Evolutionary conservation across 257 asterid species (phyloP), one percentile per base, ranked within the genome.

Genomic region (Primulina tabacum): DNA sequence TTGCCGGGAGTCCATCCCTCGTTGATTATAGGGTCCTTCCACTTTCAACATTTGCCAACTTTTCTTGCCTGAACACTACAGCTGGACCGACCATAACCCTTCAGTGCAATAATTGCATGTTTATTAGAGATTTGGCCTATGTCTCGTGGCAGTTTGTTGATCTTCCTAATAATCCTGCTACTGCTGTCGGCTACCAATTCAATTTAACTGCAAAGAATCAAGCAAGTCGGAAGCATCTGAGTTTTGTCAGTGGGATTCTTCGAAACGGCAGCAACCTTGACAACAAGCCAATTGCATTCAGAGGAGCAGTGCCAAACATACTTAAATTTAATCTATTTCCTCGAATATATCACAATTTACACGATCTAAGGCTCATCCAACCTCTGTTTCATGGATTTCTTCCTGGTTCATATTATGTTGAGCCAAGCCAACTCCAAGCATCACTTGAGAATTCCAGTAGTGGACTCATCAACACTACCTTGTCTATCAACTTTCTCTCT

Each of bases 381-480:
- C 99, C 99, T 58, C 79, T 93, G 76, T 84, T 93, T 82, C 94
- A 89, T 72, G 97, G 86, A 79, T 93, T 93, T 73, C 82, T 93
- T 71, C 96, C 92, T 18, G 99, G 99, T 73, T 87, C 99, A 34
- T 87, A 78, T 69, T 85, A 81, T 76, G 78, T 77, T 67, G 96
- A 87, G 40, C 74, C 57, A 34, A 83, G 69, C 77, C 94, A 80
- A 75, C 91, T 93, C 70, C 95, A 77, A 66, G 77, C 87, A 20
- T 93, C 97, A 8, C 90, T 93, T 20, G 77, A 80, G 85, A 85
- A 71, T 72, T 79, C 97, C 74, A 80, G 33, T 53, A 80, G 75
- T 76, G 97, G 99, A 67, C 72, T 86, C 72, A 73, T 93, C 87
- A 93, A 93, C 82, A 84, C 87, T 60, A 93, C 99, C 16, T 76